These are phyloP conservation scores for Auriscalpium microsporum DNA, from an alignment of 768 basidiomycete species.

Conservation along the genomic window DNA sequence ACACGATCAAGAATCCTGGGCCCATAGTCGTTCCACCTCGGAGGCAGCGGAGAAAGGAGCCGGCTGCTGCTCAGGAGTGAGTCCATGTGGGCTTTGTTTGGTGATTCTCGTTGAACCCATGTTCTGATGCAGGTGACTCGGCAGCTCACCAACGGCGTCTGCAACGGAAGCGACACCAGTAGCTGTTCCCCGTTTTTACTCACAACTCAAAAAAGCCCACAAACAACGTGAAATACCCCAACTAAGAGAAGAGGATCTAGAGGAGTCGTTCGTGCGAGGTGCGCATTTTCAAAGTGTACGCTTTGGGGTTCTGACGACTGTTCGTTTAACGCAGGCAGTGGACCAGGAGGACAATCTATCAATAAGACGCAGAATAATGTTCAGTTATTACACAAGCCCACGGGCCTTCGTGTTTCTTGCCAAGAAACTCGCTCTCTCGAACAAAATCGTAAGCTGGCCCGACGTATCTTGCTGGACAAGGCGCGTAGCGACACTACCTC, in stretches of 20 bases:
- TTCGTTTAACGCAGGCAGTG: slow-evolving; percentile 51
- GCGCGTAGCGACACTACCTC: slow-evolving; percentile 20
- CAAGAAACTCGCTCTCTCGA: slow-evolving; percentile 83
- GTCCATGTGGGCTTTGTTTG: not conserved
- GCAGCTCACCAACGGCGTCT: slow-evolving; percentile 12
- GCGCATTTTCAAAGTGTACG: slow-evolving; percentile 14
- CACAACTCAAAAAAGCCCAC: slow-evolving; percentile 63
- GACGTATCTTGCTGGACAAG: slow-evolving; percentile 69
- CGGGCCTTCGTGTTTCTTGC: slow-evolving; percentile 77
- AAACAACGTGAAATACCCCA: slow-evolving; percentile 56
- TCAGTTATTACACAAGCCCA: slow-evolving; percentile 82
- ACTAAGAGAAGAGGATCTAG: slow-evolving; percentile 72
- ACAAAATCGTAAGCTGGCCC: slow-evolving; percentile 71
- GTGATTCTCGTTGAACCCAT: not conserved
- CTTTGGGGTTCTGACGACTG: slow-evolving; percentile 4
- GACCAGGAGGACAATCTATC: slow-evolving; percentile 93
- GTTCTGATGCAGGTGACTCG: slow-evolving; percentile 16
- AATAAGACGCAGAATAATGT: slow-evolving; percentile 94
- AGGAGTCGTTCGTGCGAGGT: slow-evolving; percentile 85
- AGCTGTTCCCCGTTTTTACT: slow-evolving; percentile 41
- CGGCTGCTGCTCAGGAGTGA: slow-evolving; percentile 2
- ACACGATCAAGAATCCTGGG: slow-evolving; percentile 59
- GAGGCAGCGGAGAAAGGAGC: slow-evolving; percentile 20
- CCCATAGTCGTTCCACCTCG: slow-evolving; percentile 38
- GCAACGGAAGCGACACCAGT: slow-evolving; percentile 5